phyloP scores from a whole-genome alignment of 257 asterid genomes.

The Cinchona pubescens region DNA sequence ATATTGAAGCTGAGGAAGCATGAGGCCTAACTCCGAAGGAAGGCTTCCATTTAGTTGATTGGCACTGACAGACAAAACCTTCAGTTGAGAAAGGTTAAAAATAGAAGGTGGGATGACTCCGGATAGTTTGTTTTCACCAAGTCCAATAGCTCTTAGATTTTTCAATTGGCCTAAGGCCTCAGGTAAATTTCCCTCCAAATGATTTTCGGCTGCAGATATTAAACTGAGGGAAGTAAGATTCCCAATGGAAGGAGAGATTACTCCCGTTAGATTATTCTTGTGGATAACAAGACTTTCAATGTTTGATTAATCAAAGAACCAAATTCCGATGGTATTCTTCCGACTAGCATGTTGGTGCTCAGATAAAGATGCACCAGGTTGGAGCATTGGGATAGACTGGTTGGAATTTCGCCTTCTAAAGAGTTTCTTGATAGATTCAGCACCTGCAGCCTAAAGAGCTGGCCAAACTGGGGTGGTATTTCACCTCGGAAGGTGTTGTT shows the following conservation, averaged over 20 bases:
- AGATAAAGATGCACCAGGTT: not conserved
- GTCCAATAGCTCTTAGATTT: no score
- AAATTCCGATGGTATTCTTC: not conserved
- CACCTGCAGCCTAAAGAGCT: no score
- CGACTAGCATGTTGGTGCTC: not conserved
- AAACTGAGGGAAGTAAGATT: not conserved
- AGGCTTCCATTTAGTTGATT: not conserved
- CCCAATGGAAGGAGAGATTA: not conserved
- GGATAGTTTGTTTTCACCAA: not conserved
- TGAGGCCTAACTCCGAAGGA: not conserved
- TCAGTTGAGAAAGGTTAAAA: not conserved
- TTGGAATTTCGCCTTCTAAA: not conserved
- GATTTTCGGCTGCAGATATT: not conserved
- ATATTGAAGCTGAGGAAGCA: not conserved
- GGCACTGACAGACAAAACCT: not conserved
- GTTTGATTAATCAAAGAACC: not conserved
- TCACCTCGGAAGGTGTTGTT: not conserved
- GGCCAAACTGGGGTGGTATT: not conserved
- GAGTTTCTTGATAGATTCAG: not conserved
- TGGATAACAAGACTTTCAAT: not conserved
- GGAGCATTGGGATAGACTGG: not conserved
- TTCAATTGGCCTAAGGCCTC: not conserved
- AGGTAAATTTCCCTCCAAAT: not conserved
- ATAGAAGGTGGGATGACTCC: not conserved
- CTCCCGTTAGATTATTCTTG: not conserved